Evolutionary conservation across 352 stramenopile genomes (phyloP), one percentile per base, ranked within the genome.

Genomic region (Globisporangium paroecandrum): DNA sequence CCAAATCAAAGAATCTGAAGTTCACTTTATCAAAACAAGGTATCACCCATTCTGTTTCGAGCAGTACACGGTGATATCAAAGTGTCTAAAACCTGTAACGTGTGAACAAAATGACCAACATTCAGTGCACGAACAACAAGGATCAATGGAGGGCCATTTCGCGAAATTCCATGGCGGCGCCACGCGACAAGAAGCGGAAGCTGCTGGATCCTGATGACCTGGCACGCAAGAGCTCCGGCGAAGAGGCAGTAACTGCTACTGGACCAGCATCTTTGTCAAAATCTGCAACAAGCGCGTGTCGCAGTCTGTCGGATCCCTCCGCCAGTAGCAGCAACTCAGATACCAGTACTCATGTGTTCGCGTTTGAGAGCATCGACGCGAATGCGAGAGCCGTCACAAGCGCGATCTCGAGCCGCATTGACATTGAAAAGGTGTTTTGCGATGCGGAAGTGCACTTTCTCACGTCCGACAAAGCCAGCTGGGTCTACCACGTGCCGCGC

Each of bases 401-500:
- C 5, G n/a, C 32, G 32, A 18, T 62, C 32, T 32, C 24, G 56
- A 62, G 3, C 7, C 29, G 46, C 3, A 56, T 56, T 12, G 56
- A 62, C 20, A 5, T 32, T 22, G 56, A 62, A 0, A 20, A 27
- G 3, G n/a, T 49, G 3, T 58, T 67, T 15, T 20, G 36, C 3
- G 25, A 67, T 1, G 53, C 66, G 41, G 41, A 53, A 54, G 49
- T 76, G 13, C 51, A 70, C 20, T 68, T 69, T 36, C 70, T 82
- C 12, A 79, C 70, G 1, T 34, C 51, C 6, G 64, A 79, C 64
- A n/a, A 67, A 13, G 58, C 62, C 1, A 91, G 83, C 56, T 91
- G 81, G 83, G 61, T 91, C 20, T 87, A 84, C 53, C 72, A 86
- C 64, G 75, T 85, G 3, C 83, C 83, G 29, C 68, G 62, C 2